Evolutionary conservation across 2,329 filamentous ascomycete genomes (phyloP).

Genomic region (Colletotrichum karsti): DNA sequence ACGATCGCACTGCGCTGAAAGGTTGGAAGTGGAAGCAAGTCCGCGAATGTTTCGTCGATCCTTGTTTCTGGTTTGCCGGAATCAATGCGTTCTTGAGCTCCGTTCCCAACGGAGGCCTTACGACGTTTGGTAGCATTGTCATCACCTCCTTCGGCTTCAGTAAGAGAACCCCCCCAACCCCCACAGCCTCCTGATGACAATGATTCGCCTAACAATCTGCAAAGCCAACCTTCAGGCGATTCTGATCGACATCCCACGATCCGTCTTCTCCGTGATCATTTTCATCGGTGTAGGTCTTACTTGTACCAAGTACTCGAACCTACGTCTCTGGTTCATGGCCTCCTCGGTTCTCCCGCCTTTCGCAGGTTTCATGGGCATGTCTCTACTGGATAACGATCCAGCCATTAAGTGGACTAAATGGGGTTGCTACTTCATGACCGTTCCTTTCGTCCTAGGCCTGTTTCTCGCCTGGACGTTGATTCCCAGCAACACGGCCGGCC

Average conservation of each 20-base stretch:
- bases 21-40: conserved; percentile 47
- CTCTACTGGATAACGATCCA: conserved; percentile 42
- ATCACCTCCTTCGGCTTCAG: conserved; percentile 45
- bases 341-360: conserved; percentile 43
- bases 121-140: conserved; percentile 43
- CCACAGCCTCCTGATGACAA: rapidly evolving
- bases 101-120: conserved; percentile 45
- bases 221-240: conserved; percentile 45
- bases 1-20: conserved; percentile 45
- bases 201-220: neutral
- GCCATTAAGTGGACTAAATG: conserved; percentile 46
- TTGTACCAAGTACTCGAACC: conserved; percentile 41
- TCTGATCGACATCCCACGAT: conserved; percentile 44
- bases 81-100: conserved; percentile 45
- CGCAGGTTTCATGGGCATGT: conserved; percentile 45
- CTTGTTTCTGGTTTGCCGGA: conserved; percentile 47
- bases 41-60: conserved; percentile 43
- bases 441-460: conserved; percentile 35
- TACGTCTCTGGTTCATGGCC: conserved; percentile 48
- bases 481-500: conserved; percentile 53
- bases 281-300: conserved; percentile 43
- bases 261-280: conserved; percentile 42
- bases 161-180: conserved; percentile 19
- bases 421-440: conserved; percentile 46
- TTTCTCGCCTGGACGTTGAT: conserved; percentile 35